phyloP scores from a whole-genome alignment of 768 basidiomycete species.

The Tulasnella sp. region DNA sequence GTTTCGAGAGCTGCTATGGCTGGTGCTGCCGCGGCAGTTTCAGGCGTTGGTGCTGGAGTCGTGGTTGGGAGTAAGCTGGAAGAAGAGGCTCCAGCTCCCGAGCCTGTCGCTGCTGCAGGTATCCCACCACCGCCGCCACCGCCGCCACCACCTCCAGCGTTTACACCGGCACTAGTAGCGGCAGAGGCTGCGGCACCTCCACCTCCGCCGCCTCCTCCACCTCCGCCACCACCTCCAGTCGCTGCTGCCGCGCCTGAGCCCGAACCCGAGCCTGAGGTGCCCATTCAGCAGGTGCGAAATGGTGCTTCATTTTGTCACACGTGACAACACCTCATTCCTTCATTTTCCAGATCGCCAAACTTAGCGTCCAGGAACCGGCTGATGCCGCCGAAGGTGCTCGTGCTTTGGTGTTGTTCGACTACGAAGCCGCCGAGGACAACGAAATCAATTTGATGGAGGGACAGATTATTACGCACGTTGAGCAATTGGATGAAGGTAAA shows the following conservation, averaged over 20 bases:
- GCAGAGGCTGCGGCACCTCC: slow-evolving; percentile 38
- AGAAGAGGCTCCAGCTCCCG: slow-evolving; percentile 19
- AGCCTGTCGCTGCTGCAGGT: slow-evolving; percentile 24
- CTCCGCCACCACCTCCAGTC: slow-evolving; percentile 29
- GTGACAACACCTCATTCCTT: background rate
- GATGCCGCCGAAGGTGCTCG: slow-evolving; percentile 39
- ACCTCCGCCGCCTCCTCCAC: slow-evolving; percentile 37
- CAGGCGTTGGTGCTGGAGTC: slow-evolving; percentile 37
- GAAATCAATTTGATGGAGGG: slow-evolving; percentile 76
- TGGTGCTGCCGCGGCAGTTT: slow-evolving; percentile 34
- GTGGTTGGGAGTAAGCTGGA: slow-evolving; percentile 16
- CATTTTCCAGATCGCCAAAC: background rate
- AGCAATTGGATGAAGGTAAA: slow-evolving; percentile 66
- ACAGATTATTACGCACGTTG: slow-evolving; percentile 71
- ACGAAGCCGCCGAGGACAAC: slow-evolving; percentile 78
- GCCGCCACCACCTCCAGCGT: slow-evolving; percentile 28
- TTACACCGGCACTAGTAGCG: slow-evolving; percentile 29
- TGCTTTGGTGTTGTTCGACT: slow-evolving; percentile 74
- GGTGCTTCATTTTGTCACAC: background rate
- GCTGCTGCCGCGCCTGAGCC: slow-evolving; percentile 26
- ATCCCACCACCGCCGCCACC: slow-evolving; percentile 38
- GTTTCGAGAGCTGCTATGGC: slow-evolving; percentile 48
- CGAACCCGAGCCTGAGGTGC: slow-evolving; percentile 23
- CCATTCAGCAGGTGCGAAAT: background rate
- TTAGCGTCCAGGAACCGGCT: background rate